Evolutionary conservation across 2,329 filamentous ascomycete species (phyloP).

Genomic region (Pseudomassariella vexata): DNA sequence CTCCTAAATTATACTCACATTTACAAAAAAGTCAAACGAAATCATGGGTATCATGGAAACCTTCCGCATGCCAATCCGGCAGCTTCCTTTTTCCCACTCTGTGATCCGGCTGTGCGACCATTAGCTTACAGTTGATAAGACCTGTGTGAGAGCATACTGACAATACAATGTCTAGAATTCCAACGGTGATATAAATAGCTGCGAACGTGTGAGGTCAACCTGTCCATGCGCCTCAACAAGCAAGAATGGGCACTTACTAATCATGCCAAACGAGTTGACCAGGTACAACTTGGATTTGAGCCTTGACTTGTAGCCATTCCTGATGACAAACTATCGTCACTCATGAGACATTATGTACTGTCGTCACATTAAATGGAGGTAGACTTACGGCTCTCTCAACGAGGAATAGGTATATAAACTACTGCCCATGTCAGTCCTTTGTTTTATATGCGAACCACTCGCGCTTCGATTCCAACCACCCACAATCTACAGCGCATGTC

Average conservation of each 20-base stretch:
- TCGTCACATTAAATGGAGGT: background rate
- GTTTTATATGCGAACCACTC: too few species aligned
- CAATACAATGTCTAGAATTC: constrained; percentile 56
- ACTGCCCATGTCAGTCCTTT: too few species aligned
- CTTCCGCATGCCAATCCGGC: constrained; percentile 56
- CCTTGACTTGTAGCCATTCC: constrained; percentile 44
- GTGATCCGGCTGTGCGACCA: constrained; percentile 53
- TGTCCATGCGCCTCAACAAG: too few species aligned
- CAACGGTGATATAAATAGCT: constrained; percentile 38
- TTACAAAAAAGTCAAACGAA: constrained; percentile 53
- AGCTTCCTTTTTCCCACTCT: constrained; percentile 46
- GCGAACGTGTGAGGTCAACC: too few species aligned
- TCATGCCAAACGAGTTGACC: constrained; percentile 56
- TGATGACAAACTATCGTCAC: constrained; percentile 57
- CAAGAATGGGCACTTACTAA: too few species aligned
- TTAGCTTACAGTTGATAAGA: too few species aligned
- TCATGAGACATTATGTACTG: too few species aligned
- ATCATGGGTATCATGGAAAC: constrained; percentile 57
- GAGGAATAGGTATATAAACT: constrained; percentile 59
- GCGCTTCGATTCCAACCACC: too few species aligned
- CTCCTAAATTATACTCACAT: constrained; percentile 29
- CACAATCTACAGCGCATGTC: too few species aligned
- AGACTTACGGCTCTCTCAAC: constrained; percentile 57
- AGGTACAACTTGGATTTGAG: constrained; percentile 52
- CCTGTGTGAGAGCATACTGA: constrained; percentile 32